Percentiles rank a stretch among this genome's conserved stretches.
These are phyloP conservation scores for Aspergillus neoniger DNA, from an alignment of 2,329 filamentous ascomycete species.

Conservation along the genomic window DNA sequence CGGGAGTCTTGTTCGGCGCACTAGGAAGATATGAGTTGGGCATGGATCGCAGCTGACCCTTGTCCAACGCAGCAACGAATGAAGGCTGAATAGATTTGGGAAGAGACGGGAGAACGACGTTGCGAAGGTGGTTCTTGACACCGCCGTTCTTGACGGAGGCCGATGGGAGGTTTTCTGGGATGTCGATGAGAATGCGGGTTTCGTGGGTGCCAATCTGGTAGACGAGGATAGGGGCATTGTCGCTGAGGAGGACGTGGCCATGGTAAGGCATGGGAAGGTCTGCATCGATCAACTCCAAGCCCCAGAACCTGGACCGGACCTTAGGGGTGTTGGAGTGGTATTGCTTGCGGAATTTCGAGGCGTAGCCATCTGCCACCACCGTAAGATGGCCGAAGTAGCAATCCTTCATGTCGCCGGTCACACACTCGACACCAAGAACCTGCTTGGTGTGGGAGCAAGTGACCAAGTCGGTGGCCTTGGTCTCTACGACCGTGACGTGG, in stretches of 20 bases:
- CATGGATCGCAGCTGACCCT: constrained; percentile 83
- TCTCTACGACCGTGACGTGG: constrained; percentile 90
- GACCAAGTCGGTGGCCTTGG: constrained; percentile 76
- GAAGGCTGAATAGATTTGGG: constrained; percentile 71
- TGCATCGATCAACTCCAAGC: constrained; percentile 86
- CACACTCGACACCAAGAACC: constrained; percentile 79
- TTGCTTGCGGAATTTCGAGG: constrained; percentile 84
- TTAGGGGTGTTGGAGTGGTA: constrained; percentile 68
- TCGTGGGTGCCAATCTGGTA: constrained; percentile 98
- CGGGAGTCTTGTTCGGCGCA: constrained; percentile 68
- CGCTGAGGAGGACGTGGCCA: constrained; percentile 84
- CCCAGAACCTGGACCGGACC: constrained; percentile 87
- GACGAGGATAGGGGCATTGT: constrained; percentile 76
- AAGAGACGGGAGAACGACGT: constrained; percentile 75
- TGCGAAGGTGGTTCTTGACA: constrained; percentile 78
- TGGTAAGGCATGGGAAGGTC: constrained; percentile 72
- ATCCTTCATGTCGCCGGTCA: constrained; percentile 65
- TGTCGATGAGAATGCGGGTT: constrained; percentile 85
- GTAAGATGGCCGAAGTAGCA: constrained; percentile 88
- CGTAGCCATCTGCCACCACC: constrained; percentile 88
- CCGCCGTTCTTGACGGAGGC: constrained; percentile 75
- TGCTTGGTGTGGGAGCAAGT: constrained; percentile 67
- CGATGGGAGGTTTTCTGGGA: constrained; percentile 74
- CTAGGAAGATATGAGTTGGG: constrained; percentile 93
- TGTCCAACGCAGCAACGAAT: constrained; percentile 74